A percentile compares a stretch with the other conserved stretches of the same genome.
phyloP scores from a whole-genome alignment of 2,329 filamentous ascomycete genomes.

The Aschersonia sp. region DNA sequence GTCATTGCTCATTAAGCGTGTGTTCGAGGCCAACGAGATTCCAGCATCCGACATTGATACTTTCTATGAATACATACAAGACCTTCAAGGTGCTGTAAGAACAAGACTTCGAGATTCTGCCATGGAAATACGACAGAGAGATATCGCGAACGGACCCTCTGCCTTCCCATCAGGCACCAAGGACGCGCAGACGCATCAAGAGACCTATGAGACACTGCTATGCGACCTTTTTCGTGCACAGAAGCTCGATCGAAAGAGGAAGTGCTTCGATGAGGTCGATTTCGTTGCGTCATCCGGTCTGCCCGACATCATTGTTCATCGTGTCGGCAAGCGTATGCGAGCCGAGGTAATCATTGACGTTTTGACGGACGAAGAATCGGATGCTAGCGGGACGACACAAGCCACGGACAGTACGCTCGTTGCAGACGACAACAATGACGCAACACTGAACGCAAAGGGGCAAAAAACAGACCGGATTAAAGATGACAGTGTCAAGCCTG shows the following conservation, averaged over 20 bases:
- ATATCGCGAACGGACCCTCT: slow-evolving; percentile 33
- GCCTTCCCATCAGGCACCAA: slow-evolving; percentile 36
- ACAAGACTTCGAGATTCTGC: slow-evolving; percentile 55
- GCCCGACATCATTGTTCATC: slow-evolving; percentile 32
- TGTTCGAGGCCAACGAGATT: slow-evolving; percentile 58
- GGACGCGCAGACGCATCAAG: slow-evolving; percentile 32
- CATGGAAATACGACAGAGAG: slow-evolving; percentile 41
- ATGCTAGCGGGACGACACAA: slow-evolving; percentile 14
- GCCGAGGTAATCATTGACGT: slow-evolving; percentile 43
- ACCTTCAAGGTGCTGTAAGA: slow-evolving; percentile 62
- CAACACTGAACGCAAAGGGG: slow-evolving; percentile 14
- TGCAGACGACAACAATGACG: slow-evolving; percentile 12
- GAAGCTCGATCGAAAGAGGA: slow-evolving; percentile 25
- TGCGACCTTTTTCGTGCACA: slow-evolving; percentile 27
- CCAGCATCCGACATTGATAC: slow-evolving; percentile 54
- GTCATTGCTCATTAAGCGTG: slow-evolving; percentile 68
- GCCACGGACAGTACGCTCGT: slow-evolving; percentile 14
- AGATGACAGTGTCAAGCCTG: background rate
- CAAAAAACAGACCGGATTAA: slow-evolving; percentile 9
- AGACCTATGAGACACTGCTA: slow-evolving; percentile 41
- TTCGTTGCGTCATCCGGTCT: slow-evolving; percentile 35
- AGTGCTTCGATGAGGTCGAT: slow-evolving; percentile 37
- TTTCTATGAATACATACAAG: slow-evolving; percentile 65
- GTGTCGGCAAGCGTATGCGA: slow-evolving; percentile 48
- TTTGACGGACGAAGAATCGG: slow-evolving; percentile 33